Conservation (phyloP, 257 asterid genomes). For the Solanum phureja region DNA sequence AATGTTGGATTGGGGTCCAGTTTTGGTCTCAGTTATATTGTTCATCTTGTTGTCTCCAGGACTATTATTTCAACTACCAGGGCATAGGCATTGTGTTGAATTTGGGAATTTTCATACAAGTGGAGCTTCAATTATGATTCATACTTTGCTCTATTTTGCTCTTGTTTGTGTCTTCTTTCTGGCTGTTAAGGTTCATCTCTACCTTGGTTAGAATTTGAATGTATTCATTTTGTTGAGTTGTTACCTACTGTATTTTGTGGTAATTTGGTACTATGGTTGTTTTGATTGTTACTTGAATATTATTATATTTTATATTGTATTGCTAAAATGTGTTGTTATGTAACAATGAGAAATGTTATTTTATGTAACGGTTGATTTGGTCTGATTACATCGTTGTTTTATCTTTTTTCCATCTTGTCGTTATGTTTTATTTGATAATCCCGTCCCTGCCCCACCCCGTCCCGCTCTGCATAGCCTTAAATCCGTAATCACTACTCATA, state of each 20-base stretch:
- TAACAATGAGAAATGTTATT: neutral
- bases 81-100: slow-evolving; percentile 31
- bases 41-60: slow-evolving; percentile 48
- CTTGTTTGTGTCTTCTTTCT: slow-evolving; percentile 33
- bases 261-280: neutral
- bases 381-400: neutral
- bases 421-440: neutral
- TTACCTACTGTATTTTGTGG: neutral
- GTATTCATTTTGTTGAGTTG: neutral
- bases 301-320: neutral
- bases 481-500: too few relatives aligned
- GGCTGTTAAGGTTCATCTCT: slow-evolving; percentile 30
- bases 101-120: slow-evolving; percentile 43
- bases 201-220: slow-evolving; percentile 12
- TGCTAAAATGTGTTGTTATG: neutral
- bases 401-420: neutral
- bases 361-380: neutral
- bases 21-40: slow-evolving; percentile 33
- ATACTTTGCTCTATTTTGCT: slow-evolving; percentile 42
- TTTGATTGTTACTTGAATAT: neutral
- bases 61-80: slow-evolving; percentile 42
- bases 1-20: slow-evolving; percentile 47
- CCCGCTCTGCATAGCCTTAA: too few relatives aligned
- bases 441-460: too few relatives aligned
- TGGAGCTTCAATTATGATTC: slow-evolving; percentile 40